Percentiles rank a stretch among this genome's conserved stretches.
phyloP scores from a whole-genome alignment of 2,329 filamentous ascomycete species.

The Moelleriella libera region DNA sequence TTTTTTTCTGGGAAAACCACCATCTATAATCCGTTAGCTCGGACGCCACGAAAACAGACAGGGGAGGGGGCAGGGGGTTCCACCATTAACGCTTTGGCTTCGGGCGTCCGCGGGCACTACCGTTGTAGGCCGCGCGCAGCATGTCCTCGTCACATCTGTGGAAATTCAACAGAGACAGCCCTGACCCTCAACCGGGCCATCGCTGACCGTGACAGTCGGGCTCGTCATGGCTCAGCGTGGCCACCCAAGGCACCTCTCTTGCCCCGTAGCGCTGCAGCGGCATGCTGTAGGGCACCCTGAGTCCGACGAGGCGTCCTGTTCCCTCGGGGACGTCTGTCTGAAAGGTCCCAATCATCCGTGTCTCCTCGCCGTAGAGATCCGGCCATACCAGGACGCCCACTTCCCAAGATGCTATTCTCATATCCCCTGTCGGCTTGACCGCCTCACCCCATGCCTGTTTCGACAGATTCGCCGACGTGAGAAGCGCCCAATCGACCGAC shows the following conservation, averaged over 20 bases:
- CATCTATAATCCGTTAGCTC: too few relatives aligned
- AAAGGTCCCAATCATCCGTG: constrained; percentile 57
- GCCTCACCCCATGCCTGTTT: constrained; percentile 78
- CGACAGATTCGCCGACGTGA: constrained; percentile 85
- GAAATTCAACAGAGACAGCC: too few relatives aligned
- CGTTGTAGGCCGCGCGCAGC: too few relatives aligned
- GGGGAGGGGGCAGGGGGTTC: too few relatives aligned
- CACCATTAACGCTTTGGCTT: too few relatives aligned
- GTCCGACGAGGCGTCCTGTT: constrained; percentile 37
- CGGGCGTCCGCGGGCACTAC: too few relatives aligned
- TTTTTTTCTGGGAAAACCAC: too few relatives aligned
- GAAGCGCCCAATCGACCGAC: constrained; percentile 66
- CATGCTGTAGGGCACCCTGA: constrained; percentile 72
- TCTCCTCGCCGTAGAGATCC: constrained; percentile 31
- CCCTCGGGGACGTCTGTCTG: constrained; percentile 39
- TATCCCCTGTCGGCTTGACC: constrained; percentile 37
- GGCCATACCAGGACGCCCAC: constrained; percentile 78
- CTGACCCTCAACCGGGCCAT: constrained; percentile 15
- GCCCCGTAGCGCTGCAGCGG: constrained; percentile 53
- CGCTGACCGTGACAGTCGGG: constrained; percentile 43
- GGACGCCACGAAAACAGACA: too few relatives aligned
- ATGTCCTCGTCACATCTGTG: too few relatives aligned
- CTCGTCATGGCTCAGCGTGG: constrained; percentile 41
- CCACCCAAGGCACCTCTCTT: constrained; percentile 65
- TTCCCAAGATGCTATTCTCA: constrained; percentile 70